Evolutionary conservation across 2,329 filamentous ascomycete species (phyloP), one percentile per base, ranked within the genome.

Genomic region (Incumbomyces delicatus): DNA sequence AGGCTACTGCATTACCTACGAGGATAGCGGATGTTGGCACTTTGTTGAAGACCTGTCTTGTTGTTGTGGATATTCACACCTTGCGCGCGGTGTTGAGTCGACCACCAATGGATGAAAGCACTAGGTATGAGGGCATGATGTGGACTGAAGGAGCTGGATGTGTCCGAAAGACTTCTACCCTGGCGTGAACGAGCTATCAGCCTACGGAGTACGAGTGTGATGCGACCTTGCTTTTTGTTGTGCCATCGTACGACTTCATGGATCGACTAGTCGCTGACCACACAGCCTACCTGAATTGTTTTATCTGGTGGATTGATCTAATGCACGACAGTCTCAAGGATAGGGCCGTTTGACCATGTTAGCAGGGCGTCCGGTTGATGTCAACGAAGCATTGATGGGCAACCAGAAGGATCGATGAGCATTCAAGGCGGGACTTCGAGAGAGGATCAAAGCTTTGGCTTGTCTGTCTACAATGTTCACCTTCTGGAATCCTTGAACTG

Each of bases 371-470:
- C 31, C 32, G 33, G 16, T 14, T 22, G 20, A 35, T 34, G 41
- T 36, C 20, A 35, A 36, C 31, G 30, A 20, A 7, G 49, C 42
- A 41, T 49, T 46, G 51, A 48, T 3, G 27, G 34, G 8, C 32
- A 14, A 16, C 16, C 47, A 49, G 47, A 47, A 50, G 57, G 52
- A 51, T 53, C 50, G 51, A 32, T 46, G 57, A 50, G 58, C 52
- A 60, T 62, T 63, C 58, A 62, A 59, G 57, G 66, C 68, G 75
- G 87, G 86, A 87, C 85, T 85, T 87, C 87, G 87, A 85, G 79
- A 64, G 87, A 85, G 85, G 72, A 82, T 94, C 87, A 94, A 87
- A 88, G 87, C 73, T 81, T 87, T 72, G 86, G 77, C 87, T 90
- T 89, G 85, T 90, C 86, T 71, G 76, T 71, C 57, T 60, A 61